Percentiles rank a stretch among this genome's conserved stretches.
Conservation (phyloP, 805 yeast genomes). For the Wickerhamiella siamensis region DNA sequence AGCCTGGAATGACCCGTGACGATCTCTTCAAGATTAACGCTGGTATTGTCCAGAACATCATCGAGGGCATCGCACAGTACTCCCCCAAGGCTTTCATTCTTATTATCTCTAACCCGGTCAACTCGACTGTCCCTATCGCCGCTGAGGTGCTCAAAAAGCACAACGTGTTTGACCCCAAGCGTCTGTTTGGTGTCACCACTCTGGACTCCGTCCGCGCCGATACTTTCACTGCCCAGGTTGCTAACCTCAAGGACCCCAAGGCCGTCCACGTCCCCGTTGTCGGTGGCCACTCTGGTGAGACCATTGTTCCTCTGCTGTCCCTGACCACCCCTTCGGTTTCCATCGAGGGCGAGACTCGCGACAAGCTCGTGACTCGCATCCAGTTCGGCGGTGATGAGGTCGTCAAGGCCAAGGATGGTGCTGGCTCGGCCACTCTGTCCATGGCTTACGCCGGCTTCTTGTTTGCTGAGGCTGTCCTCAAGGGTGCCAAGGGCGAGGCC, state of each 20-base stretch:
- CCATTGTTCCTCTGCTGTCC: constrained; percentile 85
- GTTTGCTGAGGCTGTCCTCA: constrained; percentile 42
- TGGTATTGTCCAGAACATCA: constrained; percentile 84
- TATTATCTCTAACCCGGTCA: constrained; percentile 89
- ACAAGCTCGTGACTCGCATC: constrained; percentile 65
- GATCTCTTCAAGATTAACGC: constrained; percentile 94
- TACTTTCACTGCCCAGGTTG: constrained; percentile 63
- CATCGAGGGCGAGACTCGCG: constrained; percentile 38
- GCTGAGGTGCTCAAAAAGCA: constrained; percentile 77
- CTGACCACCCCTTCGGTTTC: constrained; percentile 52
- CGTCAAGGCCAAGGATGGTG: constrained; percentile 85
- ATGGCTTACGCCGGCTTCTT: constrained; percentile 89
- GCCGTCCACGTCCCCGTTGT: constrained; percentile 72
- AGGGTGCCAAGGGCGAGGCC: constrained; percentile 30
- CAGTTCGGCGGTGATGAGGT: constrained; percentile 97
- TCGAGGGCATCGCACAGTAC: constrained; percentile 66
- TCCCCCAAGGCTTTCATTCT: constrained; percentile 73
- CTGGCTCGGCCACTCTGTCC: constrained; percentile 85
- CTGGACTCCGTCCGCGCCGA: constrained; percentile 83
- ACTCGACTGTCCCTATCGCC: constrained; percentile 94
- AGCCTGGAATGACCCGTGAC: constrained; percentile 98
- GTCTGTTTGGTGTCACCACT: constrained; percentile 91
- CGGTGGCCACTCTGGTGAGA: constrained; percentile 96
- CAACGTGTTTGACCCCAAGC: constrained; percentile 84
- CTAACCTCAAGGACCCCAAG: constrained; percentile 51